Percentiles rank a stretch among this genome's conserved stretches.
These are phyloP conservation scores for Sugiyamaella boreocaroliniensis DNA, from an alignment of 805 yeast genomes.

Conservation along the genomic window DNA sequence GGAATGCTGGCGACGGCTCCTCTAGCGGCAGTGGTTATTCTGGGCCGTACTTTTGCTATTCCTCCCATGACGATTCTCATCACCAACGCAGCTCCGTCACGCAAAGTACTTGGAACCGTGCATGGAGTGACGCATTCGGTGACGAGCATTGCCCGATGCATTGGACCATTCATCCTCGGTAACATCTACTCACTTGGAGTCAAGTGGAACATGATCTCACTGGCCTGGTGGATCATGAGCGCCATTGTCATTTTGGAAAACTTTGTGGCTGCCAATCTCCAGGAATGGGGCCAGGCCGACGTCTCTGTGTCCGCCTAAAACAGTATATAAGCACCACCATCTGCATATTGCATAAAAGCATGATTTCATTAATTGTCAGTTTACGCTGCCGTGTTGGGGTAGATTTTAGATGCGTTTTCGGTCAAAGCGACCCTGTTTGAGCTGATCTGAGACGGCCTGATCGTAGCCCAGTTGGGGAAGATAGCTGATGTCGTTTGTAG, in stretches of 20 bases:
- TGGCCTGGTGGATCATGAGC: constrained; percentile 25
- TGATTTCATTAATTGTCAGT: too few species aligned
- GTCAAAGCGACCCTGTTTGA: background rate
- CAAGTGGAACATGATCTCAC: constrained; percentile 13
- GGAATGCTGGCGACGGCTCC: constrained; percentile 8
- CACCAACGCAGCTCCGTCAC: constrained; percentile 23
- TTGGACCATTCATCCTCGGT: constrained; percentile 23
- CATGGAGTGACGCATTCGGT: constrained; percentile 22
- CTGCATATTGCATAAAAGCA: background rate
- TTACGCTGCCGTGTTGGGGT: too few species aligned
- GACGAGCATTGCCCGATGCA: constrained; percentile 17
- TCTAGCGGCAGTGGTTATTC: constrained; percentile 14
- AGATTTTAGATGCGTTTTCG: background rate
- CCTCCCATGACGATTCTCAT: constrained; percentile 24
- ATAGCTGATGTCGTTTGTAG: constrained; percentile 1
- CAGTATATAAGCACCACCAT: background rate
- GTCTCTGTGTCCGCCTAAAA: background rate
- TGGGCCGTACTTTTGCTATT: constrained; percentile 22
- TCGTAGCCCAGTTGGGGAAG: constrained; percentile 12
- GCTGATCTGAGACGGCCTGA: background rate
- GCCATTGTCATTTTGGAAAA: constrained; percentile 15
- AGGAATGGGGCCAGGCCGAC: constrained; percentile 20
- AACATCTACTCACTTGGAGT: constrained; percentile 22
- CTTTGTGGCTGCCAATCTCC: constrained; percentile 14
- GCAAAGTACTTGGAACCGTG: constrained; percentile 22